These are phyloP conservation scores for Cutaneotrichosporon spelunceum DNA, from an alignment of 1,284 basidiomycete genomes.

Conservation along the genomic window DNA sequence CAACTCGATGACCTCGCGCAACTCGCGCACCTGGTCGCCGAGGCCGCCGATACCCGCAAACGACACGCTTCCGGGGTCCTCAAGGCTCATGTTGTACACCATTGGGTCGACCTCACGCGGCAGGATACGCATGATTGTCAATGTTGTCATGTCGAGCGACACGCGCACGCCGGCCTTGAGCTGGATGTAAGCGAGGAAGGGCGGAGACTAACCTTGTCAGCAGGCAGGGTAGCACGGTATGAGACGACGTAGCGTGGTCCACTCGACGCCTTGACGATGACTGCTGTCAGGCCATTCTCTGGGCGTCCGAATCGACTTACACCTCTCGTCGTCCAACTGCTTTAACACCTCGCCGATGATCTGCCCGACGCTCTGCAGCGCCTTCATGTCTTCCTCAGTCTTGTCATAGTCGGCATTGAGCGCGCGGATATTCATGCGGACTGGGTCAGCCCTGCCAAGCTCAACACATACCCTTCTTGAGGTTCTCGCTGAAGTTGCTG, in stretches of 20 bases:
- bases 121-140: slow-evolving; percentile 97
- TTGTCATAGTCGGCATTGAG: slow-evolving; percentile 87
- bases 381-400: slow-evolving; percentile 99
- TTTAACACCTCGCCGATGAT: slow-evolving; percentile 99
- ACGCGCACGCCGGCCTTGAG: slow-evolving; percentile 93
- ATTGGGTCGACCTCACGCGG: slow-evolving; percentile 97
- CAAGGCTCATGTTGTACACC: slow-evolving; percentile 99
- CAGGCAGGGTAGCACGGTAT: slow-evolving; percentile 87
- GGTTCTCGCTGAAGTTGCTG: slow-evolving; percentile 71
- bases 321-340: slow-evolving; percentile 95
- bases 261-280: slow-evolving; percentile 98
- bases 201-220: slow-evolving; percentile 60
- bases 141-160: slow-evolving; percentile 97
- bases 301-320: slow-evolving; percentile 56
- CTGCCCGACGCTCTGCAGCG: slow-evolving; percentile 96
- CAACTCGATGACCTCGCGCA: slow-evolving; percentile 96
- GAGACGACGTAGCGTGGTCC: slow-evolving; percentile 99
- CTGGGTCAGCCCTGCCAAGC: slow-evolving; percentile 22
- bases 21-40: slow-evolving; percentile 91
- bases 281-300: slow-evolving; percentile 52
- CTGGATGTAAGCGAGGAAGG: slow-evolving; percentile 28
- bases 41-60: slow-evolving; percentile 98
- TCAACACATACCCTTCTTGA: slow-evolving; percentile 71
- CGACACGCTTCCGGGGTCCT: slow-evolving; percentile 91
- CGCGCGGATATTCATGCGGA: slow-evolving; percentile 63